Evolutionary conservation across 495 filamentous ascomycete genomes (phyloP), one percentile per base, ranked within the genome.

Genomic region (Immersiella caudata): DNA sequence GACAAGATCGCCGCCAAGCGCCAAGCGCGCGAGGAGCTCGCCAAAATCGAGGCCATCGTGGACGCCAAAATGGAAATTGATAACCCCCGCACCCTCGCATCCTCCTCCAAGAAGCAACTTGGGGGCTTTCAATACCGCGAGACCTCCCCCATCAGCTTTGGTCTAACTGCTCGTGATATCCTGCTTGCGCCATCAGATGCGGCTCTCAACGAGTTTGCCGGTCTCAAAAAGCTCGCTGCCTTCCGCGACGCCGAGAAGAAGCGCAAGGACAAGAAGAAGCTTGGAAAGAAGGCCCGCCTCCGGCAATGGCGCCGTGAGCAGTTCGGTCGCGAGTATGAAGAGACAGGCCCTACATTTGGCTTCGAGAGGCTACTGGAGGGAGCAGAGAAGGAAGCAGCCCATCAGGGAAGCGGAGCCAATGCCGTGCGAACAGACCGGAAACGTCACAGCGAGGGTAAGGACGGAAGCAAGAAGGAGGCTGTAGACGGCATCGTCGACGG

Each of bases 191-290:
- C 82, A 6, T 88, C 87, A 27, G 95, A 99, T 78, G 81, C 86
- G 7, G 90, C 92, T 64, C 87, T 99, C 62, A 98, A 99, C 79
- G 82, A 91, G 70, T 97, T 90, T 70, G 94, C 90, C 16, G 95
- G 95, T 11, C 81, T 99, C 70, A 99, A 98, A 85, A 97, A 97
- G 79, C 84, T 97, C 67, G 94, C 94, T 12, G 79, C 91, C 24
- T 99, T 95, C 81, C 85, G 95, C 61, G 93, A 97, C 74, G 78
- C 81, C 1, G 92, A 93, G 72, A 94, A 94, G 85, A 97, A 98
- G 82, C 81, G 80, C 66, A 89, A 89, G 70, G 95, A 99, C 74
- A 88, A 89, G 80, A 96, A 94, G 81, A 85, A 84, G 70, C 83
- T 97, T 35, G 90, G 91, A 66, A 98, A 97, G 86, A 97, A 97